These are phyloP conservation scores for Lactarius hengduanensis DNA, from an alignment of 768 basidiomycete genomes.

Conservation along the genomic window DNA sequence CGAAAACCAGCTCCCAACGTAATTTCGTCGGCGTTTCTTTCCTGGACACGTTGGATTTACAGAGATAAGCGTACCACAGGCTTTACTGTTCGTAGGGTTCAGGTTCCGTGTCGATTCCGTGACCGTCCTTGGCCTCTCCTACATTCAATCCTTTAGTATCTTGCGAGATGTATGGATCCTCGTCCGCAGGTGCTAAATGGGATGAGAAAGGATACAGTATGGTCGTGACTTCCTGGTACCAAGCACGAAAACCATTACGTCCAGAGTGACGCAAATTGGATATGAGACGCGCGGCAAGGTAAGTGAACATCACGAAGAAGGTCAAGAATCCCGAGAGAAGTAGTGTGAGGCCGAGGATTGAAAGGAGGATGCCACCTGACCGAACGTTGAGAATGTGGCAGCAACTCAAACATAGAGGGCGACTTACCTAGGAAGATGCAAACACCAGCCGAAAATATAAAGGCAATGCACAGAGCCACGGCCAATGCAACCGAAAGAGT, in stretches of 20 bases:
- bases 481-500: slow-evolving; percentile 18
- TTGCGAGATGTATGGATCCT: slow-evolving; percentile 16
- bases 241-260: slow-evolving; percentile 18
- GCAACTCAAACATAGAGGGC: neutral
- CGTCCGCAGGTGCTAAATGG: neutral
- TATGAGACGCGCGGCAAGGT: slow-evolving; percentile 20
- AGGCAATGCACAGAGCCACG: slow-evolving; percentile 20
- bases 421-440: slow-evolving; percentile 20
- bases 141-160: neutral
- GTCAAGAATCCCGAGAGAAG: slow-evolving; percentile 25
- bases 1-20: neutral
- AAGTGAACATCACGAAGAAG: slow-evolving; percentile 4
- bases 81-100: neutral
- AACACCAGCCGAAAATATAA: slow-evolving; percentile 21
- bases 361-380: slow-evolving; percentile 21
- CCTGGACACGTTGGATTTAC: neutral
- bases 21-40: neutral
- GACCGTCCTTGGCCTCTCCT: slow-evolving; percentile 1
- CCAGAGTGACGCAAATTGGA: slow-evolving; percentile 11
- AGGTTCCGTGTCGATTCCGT: slow-evolving; percentile 1
- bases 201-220: neutral
- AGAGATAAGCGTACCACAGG: neutral
- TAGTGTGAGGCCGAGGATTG: slow-evolving; percentile 17
- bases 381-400: neutral
- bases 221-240: slow-evolving; percentile 19